phyloP scores from a whole-genome alignment of 768 basidiomycete species.

The Termitomyces sp. region DNA sequence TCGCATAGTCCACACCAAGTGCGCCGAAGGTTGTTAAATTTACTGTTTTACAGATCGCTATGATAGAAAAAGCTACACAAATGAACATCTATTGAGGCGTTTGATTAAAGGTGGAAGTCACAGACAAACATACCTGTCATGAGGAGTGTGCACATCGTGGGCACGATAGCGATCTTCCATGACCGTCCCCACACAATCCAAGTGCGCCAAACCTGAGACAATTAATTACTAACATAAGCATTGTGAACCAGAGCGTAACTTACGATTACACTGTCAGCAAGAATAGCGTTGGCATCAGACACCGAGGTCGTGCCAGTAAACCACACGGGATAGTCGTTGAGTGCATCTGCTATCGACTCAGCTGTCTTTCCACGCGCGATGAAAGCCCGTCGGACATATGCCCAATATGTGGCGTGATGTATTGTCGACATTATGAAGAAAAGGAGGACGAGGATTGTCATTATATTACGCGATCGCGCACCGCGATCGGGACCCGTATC shows the following conservation, averaged over 20 bases:
- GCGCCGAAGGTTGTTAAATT: conserved; percentile 10
- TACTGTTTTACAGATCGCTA: conserved; percentile 10
- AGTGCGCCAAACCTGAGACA: conserved; percentile 10
- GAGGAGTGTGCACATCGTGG: conserved; percentile 11
- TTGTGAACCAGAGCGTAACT: not conserved
- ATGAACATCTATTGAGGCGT: no score
- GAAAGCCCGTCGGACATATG: conserved; percentile 13
- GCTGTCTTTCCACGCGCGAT: conserved; percentile 11
- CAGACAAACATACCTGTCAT: conserved; percentile 8
- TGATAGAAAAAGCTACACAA: conserved; percentile 10
- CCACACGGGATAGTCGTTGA: conserved; percentile 12
- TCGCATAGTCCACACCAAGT: conserved; percentile 13
- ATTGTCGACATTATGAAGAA: conserved; percentile 16
- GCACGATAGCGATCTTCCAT: conserved; percentile 4
- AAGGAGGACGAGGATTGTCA: conserved; percentile 11
- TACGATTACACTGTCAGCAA: conserved; percentile 12
- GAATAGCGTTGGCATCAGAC: conserved; percentile 12
- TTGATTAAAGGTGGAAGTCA: not conserved
- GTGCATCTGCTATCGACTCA: conserved; percentile 7
- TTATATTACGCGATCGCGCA: conserved; percentile 6
- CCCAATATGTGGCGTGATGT: conserved; percentile 12
- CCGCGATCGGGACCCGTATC: conserved; percentile 11
- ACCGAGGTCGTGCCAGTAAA: conserved; percentile 10
- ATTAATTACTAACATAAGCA: no score
- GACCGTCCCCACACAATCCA: conserved; percentile 13